phyloP scores from a whole-genome alignment of 768 basidiomycete species.

The Lactarius tabidus region DNA sequence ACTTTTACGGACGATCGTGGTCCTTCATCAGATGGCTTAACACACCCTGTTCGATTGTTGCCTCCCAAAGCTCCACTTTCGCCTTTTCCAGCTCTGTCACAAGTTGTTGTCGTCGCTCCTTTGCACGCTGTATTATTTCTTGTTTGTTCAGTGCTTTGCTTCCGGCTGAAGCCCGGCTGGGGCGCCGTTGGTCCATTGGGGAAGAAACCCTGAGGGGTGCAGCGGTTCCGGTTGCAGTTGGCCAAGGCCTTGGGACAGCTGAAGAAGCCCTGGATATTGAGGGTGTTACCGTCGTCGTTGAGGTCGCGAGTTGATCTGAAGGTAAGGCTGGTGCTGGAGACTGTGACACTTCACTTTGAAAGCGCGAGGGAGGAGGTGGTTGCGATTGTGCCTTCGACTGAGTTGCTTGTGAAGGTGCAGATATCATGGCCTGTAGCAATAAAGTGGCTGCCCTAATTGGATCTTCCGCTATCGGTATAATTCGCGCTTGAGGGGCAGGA shows the following conservation, averaged over 20 bases:
- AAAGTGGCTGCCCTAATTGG: constrained; percentile 26
- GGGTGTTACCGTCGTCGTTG: constrained; percentile 1
- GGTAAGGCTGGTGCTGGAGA: background rate
- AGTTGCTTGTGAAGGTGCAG: constrained; percentile 11
- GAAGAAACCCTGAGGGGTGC: constrained; percentile 23
- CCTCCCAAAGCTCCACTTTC: constrained; percentile 70
- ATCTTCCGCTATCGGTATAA: constrained; percentile 23
- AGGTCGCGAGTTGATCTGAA: background rate
- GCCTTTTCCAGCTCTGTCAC: constrained; percentile 52
- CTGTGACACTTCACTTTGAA: background rate
- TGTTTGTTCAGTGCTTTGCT: constrained; percentile 34
- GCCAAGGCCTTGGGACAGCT: background rate
- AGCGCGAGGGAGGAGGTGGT: background rate
- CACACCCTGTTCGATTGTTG: constrained; percentile 64
- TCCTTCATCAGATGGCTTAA: constrained; percentile 46
- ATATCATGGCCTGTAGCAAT: constrained; percentile 18
- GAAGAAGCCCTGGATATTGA: constrained; percentile 14
- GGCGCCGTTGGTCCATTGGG: constrained; percentile 25
- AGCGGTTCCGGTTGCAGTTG: background rate
- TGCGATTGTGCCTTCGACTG: constrained; percentile 12
- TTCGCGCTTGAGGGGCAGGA: constrained; percentile 11
- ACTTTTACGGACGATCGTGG: constrained; percentile 6
- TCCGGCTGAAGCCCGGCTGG: constrained; percentile 8
- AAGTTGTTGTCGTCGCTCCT: constrained; percentile 49
- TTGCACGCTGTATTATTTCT: constrained; percentile 50